Conservation (phyloP, 208 protist genomes). For the Angomonas deanei region DNA sequence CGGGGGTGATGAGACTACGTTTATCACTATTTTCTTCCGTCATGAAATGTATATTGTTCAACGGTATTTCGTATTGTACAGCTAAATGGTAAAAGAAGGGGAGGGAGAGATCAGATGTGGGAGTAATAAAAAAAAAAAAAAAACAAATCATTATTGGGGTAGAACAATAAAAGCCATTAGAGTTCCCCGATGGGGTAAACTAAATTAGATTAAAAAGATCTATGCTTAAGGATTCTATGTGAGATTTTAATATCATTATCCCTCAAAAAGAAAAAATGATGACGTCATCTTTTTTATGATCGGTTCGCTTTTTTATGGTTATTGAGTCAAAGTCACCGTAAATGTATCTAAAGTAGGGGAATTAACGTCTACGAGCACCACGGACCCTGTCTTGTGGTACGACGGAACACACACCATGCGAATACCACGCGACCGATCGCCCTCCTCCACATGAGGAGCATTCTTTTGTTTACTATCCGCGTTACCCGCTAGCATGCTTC, state of each 20-base stretch:
- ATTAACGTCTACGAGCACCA: conserved; percentile 80
- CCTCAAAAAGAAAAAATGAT: neutral
- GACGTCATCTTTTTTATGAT: neutral
- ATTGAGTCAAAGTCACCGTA: conserved; percentile 5
- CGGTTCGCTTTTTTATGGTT: conserved; percentile 2
- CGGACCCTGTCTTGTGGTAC: conserved; percentile 42
- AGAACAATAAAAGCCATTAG: neutral
- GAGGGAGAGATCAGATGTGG: neutral
- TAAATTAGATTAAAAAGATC: too few species aligned
- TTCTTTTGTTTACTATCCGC: too few species aligned
- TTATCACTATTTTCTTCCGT: conserved; percentile 45
- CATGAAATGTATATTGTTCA: conserved; percentile 12
- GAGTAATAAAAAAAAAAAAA: too few species aligned
- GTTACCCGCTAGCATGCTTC: conserved; percentile 7
- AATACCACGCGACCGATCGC: conserved; percentile 20
- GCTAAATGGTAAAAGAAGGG: neutral
- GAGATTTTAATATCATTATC: too few species aligned
- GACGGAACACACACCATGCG: conserved; percentile 78
- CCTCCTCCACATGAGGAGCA: too few species aligned
- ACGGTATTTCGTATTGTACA: neutral
- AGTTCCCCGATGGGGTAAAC: too few species aligned
- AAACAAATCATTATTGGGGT: neutral
- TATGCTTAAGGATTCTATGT: too few species aligned
- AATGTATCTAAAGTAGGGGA: conserved; percentile 56
- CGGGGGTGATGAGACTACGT: conserved; percentile 71